These are phyloP conservation scores for Colletotrichum sp. DNA, from an alignment of 2,329 filamentous ascomycete species.

Conservation along the genomic window DNA sequence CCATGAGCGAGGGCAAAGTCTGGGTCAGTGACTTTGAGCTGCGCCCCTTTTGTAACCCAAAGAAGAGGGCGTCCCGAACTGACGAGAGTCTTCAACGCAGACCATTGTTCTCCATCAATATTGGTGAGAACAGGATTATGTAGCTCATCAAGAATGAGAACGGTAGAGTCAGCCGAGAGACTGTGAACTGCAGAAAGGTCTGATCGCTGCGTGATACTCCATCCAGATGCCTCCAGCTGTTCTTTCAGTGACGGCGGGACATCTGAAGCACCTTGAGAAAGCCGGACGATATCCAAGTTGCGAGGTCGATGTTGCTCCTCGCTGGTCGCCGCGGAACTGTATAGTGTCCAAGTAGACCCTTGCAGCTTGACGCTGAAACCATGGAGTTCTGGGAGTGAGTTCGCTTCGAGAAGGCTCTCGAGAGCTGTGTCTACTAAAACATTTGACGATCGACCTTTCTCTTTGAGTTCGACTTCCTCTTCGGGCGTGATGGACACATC, in stretches of 20 bases:
- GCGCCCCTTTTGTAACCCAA: slow-evolving; percentile 31
- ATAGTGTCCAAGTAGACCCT: neutral
- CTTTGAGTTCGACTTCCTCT: neutral
- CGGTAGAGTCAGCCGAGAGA: neutral
- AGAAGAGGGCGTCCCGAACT: slow-evolving; percentile 20
- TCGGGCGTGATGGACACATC: neutral
- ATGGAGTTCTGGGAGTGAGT: neutral
- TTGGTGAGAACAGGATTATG: slow-evolving; percentile 1
- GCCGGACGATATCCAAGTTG: neutral
- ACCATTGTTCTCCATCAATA: slow-evolving; percentile 22
- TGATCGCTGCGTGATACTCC: neutral
- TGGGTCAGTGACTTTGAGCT: slow-evolving; percentile 25
- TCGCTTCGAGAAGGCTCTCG: neutral
- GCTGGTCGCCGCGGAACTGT: neutral
- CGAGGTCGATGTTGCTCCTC: neutral
- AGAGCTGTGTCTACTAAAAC: neutral
- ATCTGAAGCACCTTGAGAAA: neutral
- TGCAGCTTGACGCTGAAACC: neutral
- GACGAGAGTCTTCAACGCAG: slow-evolving; percentile 25
- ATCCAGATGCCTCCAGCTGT: neutral
- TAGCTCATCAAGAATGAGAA: neutral
- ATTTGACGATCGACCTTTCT: neutral
- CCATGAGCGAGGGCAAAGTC: slow-evolving; percentile 16
- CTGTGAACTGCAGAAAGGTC: no score
- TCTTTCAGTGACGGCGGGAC: neutral